Percentiles rank a stretch among this genome's conserved stretches.
These are phyloP conservation scores for Babesia caballi DNA, from an alignment of 169 alveolate genomes.

Conservation along the genomic window DNA sequence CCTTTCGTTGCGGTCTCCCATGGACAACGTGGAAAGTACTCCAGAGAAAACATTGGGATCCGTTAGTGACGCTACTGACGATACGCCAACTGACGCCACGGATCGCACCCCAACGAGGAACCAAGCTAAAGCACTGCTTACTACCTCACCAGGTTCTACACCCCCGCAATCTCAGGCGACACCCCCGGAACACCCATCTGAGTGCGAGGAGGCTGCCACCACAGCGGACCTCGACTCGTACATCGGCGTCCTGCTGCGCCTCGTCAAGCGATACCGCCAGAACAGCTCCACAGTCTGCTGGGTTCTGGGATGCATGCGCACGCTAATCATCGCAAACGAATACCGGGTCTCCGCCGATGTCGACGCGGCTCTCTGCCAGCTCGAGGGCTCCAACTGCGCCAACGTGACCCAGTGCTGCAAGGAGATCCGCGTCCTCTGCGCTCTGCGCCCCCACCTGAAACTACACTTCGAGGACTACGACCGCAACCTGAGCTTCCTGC, in stretches of 20 bases:
- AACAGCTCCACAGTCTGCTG: slow-evolving; percentile 13
- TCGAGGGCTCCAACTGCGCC: slow-evolving; percentile 33
- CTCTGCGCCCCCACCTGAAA: background rate
- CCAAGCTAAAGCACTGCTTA: no score
- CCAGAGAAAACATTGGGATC: no score
- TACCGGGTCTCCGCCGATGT: slow-evolving; percentile 3
- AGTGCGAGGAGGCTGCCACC: no score
- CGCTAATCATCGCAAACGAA: slow-evolving; percentile 17
- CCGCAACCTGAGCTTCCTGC: background rate
- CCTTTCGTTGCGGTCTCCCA: no score
- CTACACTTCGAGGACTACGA: background rate
- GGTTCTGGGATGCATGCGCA: slow-evolving; percentile 40
- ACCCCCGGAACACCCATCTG: no score
- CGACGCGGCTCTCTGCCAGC: background rate
- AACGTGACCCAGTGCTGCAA: slow-evolving; percentile 42
- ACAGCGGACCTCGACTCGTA: background rate
- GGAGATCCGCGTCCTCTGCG: slow-evolving; percentile 31
- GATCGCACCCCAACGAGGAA: no score
- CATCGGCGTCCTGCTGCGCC: background rate
- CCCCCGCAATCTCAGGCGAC: no score
- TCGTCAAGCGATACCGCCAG: background rate
- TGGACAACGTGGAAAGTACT: no score
- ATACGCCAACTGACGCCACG: no score
- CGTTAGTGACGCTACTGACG: no score
- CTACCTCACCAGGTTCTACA: no score